phyloP scores from a whole-genome alignment of 1,139 yeast species.

The Nakaseomyces glabratus region DNA sequence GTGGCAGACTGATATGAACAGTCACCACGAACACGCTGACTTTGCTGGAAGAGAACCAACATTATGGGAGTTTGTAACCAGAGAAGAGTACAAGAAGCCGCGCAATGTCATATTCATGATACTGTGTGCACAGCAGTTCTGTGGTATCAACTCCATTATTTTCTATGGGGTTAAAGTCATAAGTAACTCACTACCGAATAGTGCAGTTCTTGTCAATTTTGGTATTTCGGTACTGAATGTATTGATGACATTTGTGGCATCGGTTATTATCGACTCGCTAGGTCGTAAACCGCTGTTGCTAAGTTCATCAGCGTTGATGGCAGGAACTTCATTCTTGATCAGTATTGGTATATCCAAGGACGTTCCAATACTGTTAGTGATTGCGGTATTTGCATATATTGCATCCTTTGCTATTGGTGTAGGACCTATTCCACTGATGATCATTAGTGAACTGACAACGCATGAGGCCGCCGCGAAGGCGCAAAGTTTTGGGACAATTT shows the following conservation, averaged over 20 bases:
- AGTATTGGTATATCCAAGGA: slow-evolving; percentile 53
- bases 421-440: slow-evolving; percentile 89
- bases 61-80: slow-evolving; percentile 40
- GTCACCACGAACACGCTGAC: slow-evolving; percentile 1
- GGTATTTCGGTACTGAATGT: slow-evolving; percentile 66
- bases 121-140: slow-evolving; percentile 80
- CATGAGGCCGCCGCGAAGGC: slow-evolving; percentile 73
- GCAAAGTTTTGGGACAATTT: slow-evolving; percentile 84
- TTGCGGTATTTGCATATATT: slow-evolving; percentile 65
- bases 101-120: slow-evolving; percentile 61
- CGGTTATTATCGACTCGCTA: slow-evolving; percentile 58
- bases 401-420: slow-evolving; percentile 81
- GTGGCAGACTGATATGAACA: slow-evolving; percentile 24
- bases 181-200: slow-evolving; percentile 51
- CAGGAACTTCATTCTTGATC: slow-evolving; percentile 51
- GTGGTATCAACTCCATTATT: slow-evolving; percentile 86
- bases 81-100: slow-evolving; percentile 47
- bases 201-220: slow-evolving; percentile 64
- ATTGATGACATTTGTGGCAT: slow-evolving; percentile 60
- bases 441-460: slow-evolving; percentile 85
- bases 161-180: slow-evolving; percentile 87
- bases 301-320: slow-evolving; percentile 62
- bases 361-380: slow-evolving; percentile 46
- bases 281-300: slow-evolving; percentile 73
- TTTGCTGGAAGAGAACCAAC: slow-evolving; percentile 13